phyloP scores from a whole-genome alignment of 1,139 yeast species.

The Taphrina deformans region DNA sequence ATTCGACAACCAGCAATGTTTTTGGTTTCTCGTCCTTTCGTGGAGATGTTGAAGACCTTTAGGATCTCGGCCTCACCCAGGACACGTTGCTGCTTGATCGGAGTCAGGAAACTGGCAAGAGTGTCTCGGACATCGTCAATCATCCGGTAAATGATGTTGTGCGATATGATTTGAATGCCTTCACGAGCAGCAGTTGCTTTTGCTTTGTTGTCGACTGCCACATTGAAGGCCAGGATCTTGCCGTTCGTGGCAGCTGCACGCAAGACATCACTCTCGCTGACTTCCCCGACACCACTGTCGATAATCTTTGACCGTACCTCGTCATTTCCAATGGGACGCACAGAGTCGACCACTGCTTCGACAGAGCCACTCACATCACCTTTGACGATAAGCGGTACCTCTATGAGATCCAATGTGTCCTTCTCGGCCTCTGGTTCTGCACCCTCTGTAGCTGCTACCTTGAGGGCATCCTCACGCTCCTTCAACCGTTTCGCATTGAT shows the following conservation, averaged over 20 bases:
- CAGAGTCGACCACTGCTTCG: constrained; percentile 70
- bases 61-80: constrained; percentile 69
- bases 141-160: constrained; percentile 80
- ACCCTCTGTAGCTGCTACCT: constrained; percentile 55
- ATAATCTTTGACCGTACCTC: constrained; percentile 72
- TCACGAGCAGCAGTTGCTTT: constrained; percentile 59
- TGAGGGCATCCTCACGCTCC: constrained; percentile 55
- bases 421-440: constrained; percentile 40
- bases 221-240: constrained; percentile 73
- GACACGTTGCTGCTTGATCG: constrained; percentile 66
- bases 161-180: constrained; percentile 63
- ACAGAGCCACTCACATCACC: constrained; percentile 82
- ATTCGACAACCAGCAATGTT: constrained; percentile 89
- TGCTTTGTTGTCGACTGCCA: constrained; percentile 66
- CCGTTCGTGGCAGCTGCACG: constrained; percentile 69
- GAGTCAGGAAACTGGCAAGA: constrained; percentile 62
- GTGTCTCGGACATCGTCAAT: constrained; percentile 77
- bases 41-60: constrained; percentile 68
- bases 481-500: constrained; percentile 60
- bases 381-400: constrained; percentile 66
- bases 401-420: constrained; percentile 43
- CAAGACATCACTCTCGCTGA: constrained; percentile 78
- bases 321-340: constrained; percentile 77
- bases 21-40: constrained; percentile 53
- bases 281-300: constrained; percentile 77